phyloP scores from a whole-genome alignment of 352 stramenopile genomes.

The Phytophthora idaei region DNA sequence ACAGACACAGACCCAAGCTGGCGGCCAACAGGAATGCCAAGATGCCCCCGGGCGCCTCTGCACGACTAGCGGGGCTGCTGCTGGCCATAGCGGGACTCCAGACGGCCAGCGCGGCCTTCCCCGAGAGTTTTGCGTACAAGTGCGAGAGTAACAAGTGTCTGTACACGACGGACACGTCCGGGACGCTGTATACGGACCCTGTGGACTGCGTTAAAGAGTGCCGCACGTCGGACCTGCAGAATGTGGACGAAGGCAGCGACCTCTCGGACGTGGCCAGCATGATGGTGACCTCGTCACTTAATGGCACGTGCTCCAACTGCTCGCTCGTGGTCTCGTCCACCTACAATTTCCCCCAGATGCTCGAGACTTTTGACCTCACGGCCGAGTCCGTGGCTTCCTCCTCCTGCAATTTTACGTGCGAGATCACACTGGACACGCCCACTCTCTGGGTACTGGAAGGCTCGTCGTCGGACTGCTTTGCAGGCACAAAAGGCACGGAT shows the following conservation, averaged over 20 bases:
- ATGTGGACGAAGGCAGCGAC: constrained; percentile 46
- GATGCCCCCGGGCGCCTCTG: constrained; percentile 22
- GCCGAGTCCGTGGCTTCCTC: constrained; percentile 36
- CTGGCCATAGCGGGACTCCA: neutral
- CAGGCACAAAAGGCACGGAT: constrained; percentile 17
- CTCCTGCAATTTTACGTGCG: constrained; percentile 54
- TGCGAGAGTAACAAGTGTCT: constrained; percentile 57
- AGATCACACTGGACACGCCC: constrained; percentile 60
- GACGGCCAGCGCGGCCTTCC: constrained; percentile 30
- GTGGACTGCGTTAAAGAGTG: constrained; percentile 62
- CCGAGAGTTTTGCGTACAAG: constrained; percentile 45
- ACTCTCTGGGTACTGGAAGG: constrained; percentile 62
- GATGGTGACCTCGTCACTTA: constrained; percentile 52
- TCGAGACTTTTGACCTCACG: constrained; percentile 68
- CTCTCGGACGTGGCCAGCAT: constrained; percentile 61
- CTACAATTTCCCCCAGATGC: constrained; percentile 80
- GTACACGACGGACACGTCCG: constrained; percentile 41
- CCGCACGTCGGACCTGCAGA: constrained; percentile 46
- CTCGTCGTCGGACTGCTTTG: constrained; percentile 40
- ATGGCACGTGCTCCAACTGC: constrained; percentile 78
- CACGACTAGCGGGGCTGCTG: constrained; percentile 11
- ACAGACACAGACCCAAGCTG: constrained; percentile 24
- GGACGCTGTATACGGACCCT: constrained; percentile 44
- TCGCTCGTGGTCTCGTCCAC: constrained; percentile 54
- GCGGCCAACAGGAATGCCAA: constrained; percentile 29